These are phyloP conservation scores for Aplosporella prunicola DNA, from an alignment of 2,329 filamentous ascomycete genomes.

Conservation along the genomic window DNA sequence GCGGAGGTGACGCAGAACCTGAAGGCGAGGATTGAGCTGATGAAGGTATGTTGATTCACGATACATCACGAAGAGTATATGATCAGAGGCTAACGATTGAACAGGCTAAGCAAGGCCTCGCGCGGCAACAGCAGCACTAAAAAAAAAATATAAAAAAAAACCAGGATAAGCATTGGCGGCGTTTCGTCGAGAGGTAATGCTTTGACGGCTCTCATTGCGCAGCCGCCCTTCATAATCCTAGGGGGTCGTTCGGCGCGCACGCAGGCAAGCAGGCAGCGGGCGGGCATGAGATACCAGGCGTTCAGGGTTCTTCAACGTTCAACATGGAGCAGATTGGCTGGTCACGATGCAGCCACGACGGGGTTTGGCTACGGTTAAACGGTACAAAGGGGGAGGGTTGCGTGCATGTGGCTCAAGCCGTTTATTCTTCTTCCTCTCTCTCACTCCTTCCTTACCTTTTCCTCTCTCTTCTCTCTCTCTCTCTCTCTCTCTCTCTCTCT, in stretches of 20 bases:
- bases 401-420: too few relatives aligned
- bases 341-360: too few relatives aligned
- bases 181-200: neutral
- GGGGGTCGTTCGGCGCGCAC: neutral
- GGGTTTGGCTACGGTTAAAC: too few relatives aligned
- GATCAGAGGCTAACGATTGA: slow-evolving; percentile 13
- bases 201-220: neutral
- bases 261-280: neutral
- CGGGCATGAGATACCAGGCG: slow-evolving; percentile 9
- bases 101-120: slow-evolving; percentile 31
- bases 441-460: too few relatives aligned
- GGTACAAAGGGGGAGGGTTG: too few relatives aligned
- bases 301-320: too few relatives aligned
- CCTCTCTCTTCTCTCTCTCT: neutral
- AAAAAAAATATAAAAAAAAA: neutral
- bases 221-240: neutral
- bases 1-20: slow-evolving; percentile 96
- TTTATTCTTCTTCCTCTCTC: too few relatives aligned
- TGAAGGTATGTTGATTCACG: slow-evolving; percentile 56
- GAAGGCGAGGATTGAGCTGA: slow-evolving; percentile 95
- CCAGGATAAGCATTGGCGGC: neutral
- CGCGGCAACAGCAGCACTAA: slow-evolving; percentile 20
- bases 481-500: neutral
- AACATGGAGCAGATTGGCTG: too few relatives aligned
- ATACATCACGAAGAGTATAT: too few relatives aligned